Evolutionary conservation across 2,329 filamentous ascomycete species (phyloP), one percentile per base, ranked within the genome.

Genomic region (Penicillium hordei): DNA sequence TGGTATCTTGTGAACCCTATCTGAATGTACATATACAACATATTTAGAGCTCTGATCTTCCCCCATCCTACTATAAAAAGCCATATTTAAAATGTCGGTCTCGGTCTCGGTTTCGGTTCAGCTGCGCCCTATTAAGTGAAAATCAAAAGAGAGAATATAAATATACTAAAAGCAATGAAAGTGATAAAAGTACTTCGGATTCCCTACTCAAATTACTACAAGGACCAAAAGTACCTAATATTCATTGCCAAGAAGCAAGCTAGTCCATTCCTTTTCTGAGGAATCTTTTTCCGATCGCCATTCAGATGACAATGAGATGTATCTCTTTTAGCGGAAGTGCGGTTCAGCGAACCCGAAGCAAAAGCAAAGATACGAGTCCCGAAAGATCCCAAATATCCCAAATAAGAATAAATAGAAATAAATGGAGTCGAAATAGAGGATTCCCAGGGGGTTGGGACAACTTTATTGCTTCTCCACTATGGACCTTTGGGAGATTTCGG

Each of bases 361-460:
- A 46, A 52, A 44, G 21, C 34, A 34, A 45, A 38, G 21, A 19
- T 34, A 52, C 50, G 34, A 38, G 33, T 34, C 29, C 29, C 29
- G 6, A 15, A n/a, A 40, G 7, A 23, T 43, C 34, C 23, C 27
- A 29, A 19, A 27, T 21, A 6, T 27, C 34, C 25, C 19, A 55
- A 38, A 36, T 42, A 27, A 25, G 21, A 44, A 38, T 17, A 43
- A 49, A 39, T 39, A 33, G 15, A 33, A 38, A 36, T 23, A 34
- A 55, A 55, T 25, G 25, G 23, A 33, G n/a, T 50, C 21, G 13
- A 44, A 56, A 27, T 34, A 40, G 13, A 52, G 27, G 9, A 15
- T 52, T 53, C 43, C 55, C 48, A 57, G 21, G 19, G 10, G 5
- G 29, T 15, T 48, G 55, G 55, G 27, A 48, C 55, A 55, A 55